These are phyloP conservation scores for Monosporascus sp. DNA, from an alignment of 2,329 filamentous ascomycete genomes.

Conservation along the genomic window DNA sequence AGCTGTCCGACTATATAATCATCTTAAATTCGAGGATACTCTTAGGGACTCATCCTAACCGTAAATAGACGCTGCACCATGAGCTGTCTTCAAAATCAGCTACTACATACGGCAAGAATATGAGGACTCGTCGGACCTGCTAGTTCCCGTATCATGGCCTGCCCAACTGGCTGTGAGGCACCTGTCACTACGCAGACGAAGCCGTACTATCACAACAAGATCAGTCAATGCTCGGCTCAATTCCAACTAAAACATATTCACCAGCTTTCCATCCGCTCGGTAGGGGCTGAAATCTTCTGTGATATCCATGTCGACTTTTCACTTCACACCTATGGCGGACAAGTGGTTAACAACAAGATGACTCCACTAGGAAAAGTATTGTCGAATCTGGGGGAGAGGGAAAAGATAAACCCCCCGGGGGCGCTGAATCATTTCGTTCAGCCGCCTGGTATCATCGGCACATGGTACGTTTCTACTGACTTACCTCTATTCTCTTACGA, in stretches of 20 bases:
- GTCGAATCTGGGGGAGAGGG: too few species aligned
- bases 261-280: slow-evolving; percentile 16
- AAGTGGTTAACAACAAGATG: too few species aligned
- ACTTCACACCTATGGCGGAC: too few species aligned
- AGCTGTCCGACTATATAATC: slow-evolving; percentile 1
- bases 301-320: slow-evolving; percentile 9
- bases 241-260: slow-evolving; percentile 14
- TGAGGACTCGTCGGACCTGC: slow-evolving; percentile 36
- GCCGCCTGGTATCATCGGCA: too few species aligned
- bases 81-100: slow-evolving; percentile 36
- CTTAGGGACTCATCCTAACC: slow-evolving; percentile 24
- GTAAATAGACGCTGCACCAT: slow-evolving; percentile 61
- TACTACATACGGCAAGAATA: neutral
- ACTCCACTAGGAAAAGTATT: too few species aligned
- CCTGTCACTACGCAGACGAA: slow-evolving; percentile 62
- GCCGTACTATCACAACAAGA: slow-evolving; percentile 42
- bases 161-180: slow-evolving; percentile 54
- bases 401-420: too few species aligned
- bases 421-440: too few species aligned
- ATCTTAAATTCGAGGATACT: neutral
- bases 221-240: neutral
- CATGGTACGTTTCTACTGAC: too few species aligned
- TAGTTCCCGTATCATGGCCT: slow-evolving; percentile 54
- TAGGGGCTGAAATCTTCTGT: slow-evolving; percentile 17
- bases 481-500: neutral